Conservation (phyloP, 345 rosid genomes). For the Melastoma malabathricum region DNA sequence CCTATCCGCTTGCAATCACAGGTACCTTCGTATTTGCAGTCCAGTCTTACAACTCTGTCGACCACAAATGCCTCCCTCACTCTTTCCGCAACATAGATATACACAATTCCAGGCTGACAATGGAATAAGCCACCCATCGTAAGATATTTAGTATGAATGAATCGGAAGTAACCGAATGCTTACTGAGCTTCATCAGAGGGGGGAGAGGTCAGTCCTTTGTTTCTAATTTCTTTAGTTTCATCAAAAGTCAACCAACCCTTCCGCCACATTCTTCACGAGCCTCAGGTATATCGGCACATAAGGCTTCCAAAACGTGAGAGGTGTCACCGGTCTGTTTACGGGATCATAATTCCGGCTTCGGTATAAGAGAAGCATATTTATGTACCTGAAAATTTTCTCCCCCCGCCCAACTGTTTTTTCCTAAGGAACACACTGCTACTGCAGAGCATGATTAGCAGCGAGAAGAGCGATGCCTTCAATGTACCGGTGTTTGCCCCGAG, state of each 20-base stretch:
- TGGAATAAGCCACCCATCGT: not conserved
- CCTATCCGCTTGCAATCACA: slow-evolving; percentile 85
- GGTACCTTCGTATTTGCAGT: slow-evolving; percentile 65
- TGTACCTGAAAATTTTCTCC: slow-evolving; percentile 42
- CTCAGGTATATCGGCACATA: slow-evolving; percentile 71
- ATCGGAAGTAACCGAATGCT: slow-evolving; percentile 9
- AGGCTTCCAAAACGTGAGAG: slow-evolving; percentile 92
- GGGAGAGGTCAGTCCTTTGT: slow-evolving; percentile 41
- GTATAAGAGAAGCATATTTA: slow-evolving; percentile 57
- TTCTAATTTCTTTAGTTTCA: slow-evolving; percentile 78
- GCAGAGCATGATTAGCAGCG: slow-evolving; percentile 56
- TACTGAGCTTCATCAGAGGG: slow-evolving; percentile 64
- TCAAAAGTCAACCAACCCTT: slow-evolving; percentile 66
- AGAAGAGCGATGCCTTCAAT: slow-evolving; percentile 75
- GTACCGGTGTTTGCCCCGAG: slow-evolving; percentile 92
- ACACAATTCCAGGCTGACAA: slow-evolving; percentile 74
- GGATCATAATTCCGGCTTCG: slow-evolving; percentile 74
- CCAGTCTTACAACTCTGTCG: slow-evolving; percentile 68
- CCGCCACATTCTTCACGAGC: slow-evolving; percentile 61
- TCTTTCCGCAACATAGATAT: slow-evolving; percentile 60
- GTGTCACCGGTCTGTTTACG: slow-evolving; percentile 47
- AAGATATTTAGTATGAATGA: not conserved
- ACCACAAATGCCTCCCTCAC: slow-evolving; percentile 49
- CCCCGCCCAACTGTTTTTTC: slow-evolving; percentile 89
- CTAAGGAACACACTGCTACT: slow-evolving; percentile 27